These are phyloP conservation scores for Lactifluus echinatus DNA, from an alignment of 768 basidiomycete genomes.

Conservation along the genomic window DNA sequence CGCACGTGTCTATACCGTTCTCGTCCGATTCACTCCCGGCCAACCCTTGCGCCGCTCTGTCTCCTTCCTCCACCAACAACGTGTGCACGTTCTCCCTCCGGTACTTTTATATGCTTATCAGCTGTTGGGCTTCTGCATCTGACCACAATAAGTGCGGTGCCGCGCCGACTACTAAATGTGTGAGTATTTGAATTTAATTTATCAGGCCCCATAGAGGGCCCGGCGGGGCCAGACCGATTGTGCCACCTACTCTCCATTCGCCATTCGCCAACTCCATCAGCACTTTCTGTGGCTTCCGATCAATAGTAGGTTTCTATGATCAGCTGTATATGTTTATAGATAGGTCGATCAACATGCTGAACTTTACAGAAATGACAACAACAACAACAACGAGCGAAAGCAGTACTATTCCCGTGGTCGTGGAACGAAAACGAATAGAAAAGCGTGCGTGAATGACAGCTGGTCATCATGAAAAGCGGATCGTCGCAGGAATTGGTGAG, in stretches of 20 bases:
- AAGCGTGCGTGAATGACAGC: too few relatives aligned
- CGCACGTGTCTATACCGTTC: neutral
- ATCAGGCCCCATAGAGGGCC: neutral
- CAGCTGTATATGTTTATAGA: neutral
- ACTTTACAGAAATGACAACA: neutral
- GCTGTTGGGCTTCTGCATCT: neutral
- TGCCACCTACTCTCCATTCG: neutral
- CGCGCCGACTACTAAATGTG: neutral
- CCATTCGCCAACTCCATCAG: neutral
- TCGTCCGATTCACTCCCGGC: too few relatives aligned
- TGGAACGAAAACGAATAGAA: too few relatives aligned
- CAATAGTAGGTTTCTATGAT: neutral
- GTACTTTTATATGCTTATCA: neutral
- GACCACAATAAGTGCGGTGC: neutral
- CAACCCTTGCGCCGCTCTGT: conserved; percentile 3
- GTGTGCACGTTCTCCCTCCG: neutral
- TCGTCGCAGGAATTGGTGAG: neutral
- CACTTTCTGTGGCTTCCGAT: neutral
- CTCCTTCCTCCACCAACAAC: neutral
- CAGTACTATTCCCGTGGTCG: too few relatives aligned
- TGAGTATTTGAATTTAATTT: neutral
- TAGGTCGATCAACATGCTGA: neutral
- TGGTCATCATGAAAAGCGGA: neutral
- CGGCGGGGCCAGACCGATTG: neutral
- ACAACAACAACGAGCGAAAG: neutral